Evolutionary conservation across 139 green algal genomes (phyloP).

Genomic region (Microglena sp.): DNA sequence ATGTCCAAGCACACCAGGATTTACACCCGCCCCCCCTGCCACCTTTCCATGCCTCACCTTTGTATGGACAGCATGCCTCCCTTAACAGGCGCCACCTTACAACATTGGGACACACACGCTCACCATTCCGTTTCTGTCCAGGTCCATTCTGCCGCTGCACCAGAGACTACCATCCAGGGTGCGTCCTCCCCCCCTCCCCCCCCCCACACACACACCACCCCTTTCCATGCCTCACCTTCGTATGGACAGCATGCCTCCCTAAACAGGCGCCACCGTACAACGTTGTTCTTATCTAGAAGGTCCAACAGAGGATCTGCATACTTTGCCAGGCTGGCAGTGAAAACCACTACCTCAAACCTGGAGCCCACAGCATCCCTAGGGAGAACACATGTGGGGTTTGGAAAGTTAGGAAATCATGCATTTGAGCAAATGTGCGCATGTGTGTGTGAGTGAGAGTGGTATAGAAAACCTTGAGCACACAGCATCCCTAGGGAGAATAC

Average conservation of each 20-base stretch:
- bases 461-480: too few relatives aligned
- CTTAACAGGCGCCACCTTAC: conserved; percentile 88
- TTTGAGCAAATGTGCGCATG: neutral
- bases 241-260: conserved; percentile 82
- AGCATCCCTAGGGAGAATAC: neutral
- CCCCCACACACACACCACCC: too few relatives aligned
- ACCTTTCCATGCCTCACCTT: too few relatives aligned
- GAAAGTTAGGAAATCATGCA: neutral
- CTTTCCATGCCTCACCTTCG: too few relatives aligned
- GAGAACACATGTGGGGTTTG: neutral
- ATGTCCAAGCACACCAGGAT: too few relatives aligned
- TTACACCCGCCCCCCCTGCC: too few relatives aligned
- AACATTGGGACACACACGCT: too few relatives aligned
- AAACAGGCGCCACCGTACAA: conserved; percentile 86
- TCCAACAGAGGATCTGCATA: conserved; percentile 84
- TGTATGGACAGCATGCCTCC: conserved; percentile 80
- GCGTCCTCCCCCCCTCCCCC: too few relatives aligned
- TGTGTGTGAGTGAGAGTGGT: neutral
- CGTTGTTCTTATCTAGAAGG: conserved; percentile 67
- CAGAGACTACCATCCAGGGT: too few relatives aligned
- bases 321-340: conserved; percentile 84
- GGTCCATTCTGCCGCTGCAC: too few relatives aligned
- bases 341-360: conserved; percentile 73
- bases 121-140: too few relatives aligned
- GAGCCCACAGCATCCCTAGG: too few relatives aligned